A percentile compares a stretch with the other conserved stretches of the same genome.
phyloP scores from a whole-genome alignment of 2,329 filamentous ascomycete species.

The Pseudogymnoascus sp. region DNA sequence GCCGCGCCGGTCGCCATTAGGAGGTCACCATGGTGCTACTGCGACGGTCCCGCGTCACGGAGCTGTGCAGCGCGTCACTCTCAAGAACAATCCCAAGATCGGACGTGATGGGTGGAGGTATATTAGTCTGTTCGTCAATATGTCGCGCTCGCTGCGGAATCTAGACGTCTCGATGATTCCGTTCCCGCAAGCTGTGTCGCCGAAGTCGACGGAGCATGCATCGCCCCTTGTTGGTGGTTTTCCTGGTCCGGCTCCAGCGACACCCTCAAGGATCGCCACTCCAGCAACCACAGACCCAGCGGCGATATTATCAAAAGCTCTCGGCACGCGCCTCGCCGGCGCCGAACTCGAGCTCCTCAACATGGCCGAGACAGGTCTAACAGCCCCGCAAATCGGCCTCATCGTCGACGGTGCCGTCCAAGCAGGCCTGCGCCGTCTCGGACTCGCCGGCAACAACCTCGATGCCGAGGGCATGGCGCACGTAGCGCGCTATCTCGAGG shows the following conservation, averaged over 20 bases:
- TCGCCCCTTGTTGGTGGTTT: conserved; percentile 16
- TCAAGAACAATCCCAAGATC: conserved; percentile 85
- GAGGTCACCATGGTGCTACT: background rate
- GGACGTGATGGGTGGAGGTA: conserved; percentile 85
- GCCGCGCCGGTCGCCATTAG: conserved; percentile 26
- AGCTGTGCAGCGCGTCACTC: conserved; percentile 74
- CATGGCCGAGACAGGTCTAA: conserved; percentile 70
- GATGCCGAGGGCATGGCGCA: conserved; percentile 66
- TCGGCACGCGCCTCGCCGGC: conserved; percentile 70
- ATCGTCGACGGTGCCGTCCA: conserved; percentile 77
- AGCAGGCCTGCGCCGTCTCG: conserved; percentile 69
- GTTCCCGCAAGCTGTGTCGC: conserved; percentile 48
- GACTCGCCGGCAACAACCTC: conserved; percentile 75
- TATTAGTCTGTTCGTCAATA: conserved; percentile 79
- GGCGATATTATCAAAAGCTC: conserved; percentile 62
- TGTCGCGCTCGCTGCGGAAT: conserved; percentile 77
- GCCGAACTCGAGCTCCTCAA: conserved; percentile 73
- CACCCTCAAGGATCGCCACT: conserved; percentile 11
- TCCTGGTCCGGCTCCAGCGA: conserved; percentile 17
- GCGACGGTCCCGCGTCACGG: conserved; percentile 31
- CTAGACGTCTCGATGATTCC: conserved; percentile 80
- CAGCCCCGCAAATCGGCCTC: conserved; percentile 59
- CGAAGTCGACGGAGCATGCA: conserved; percentile 11
- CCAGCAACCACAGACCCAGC: conserved; percentile 41
- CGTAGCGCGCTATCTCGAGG: conserved; percentile 66